phyloP scores from a whole-genome alignment of 179 eudicot species.

The Silene noctiflora region DNA sequence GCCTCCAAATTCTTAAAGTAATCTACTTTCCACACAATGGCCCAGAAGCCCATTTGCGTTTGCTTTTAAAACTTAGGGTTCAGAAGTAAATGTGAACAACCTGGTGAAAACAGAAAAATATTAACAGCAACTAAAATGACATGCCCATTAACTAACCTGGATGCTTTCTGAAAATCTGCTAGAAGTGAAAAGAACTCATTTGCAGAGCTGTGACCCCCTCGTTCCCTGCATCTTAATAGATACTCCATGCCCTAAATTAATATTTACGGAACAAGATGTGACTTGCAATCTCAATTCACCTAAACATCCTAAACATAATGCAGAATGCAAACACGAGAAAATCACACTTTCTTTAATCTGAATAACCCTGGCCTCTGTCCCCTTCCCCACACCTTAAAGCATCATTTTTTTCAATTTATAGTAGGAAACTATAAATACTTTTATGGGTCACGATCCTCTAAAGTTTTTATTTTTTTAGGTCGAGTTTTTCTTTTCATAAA shows the following conservation, averaged over 20 bases:
- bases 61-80: too few species aligned
- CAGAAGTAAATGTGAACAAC: too few species aligned
- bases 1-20: too few species aligned
- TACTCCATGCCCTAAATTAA: slow-evolving; percentile 78
- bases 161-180: slow-evolving; percentile 86
- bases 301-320: slow-evolving; percentile 1
- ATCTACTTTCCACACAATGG: too few species aligned
- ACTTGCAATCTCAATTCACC: neutral
- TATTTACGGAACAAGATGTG: neutral
- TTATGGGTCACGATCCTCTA: neutral
- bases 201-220: slow-evolving; percentile 63
- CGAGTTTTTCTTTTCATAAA: too few species aligned
- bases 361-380: neutral
- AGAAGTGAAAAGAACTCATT: slow-evolving; percentile 57
- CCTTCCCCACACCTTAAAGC: neutral
- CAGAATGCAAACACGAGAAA: neutral
- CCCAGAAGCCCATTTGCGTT: too few species aligned
- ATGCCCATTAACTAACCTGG: slow-evolving; percentile 48
- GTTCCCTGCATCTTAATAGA: slow-evolving; percentile 61
- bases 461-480: too few species aligned
- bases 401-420: neutral
- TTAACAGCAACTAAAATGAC: slow-evolving; percentile 9
- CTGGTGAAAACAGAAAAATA: too few species aligned
- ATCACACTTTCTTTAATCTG: neutral
- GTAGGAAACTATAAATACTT: neutral